These are phyloP conservation scores for Daldinia sp. DNA, from an alignment of 2,329 filamentous ascomycete genomes.

Conservation along the genomic window DNA sequence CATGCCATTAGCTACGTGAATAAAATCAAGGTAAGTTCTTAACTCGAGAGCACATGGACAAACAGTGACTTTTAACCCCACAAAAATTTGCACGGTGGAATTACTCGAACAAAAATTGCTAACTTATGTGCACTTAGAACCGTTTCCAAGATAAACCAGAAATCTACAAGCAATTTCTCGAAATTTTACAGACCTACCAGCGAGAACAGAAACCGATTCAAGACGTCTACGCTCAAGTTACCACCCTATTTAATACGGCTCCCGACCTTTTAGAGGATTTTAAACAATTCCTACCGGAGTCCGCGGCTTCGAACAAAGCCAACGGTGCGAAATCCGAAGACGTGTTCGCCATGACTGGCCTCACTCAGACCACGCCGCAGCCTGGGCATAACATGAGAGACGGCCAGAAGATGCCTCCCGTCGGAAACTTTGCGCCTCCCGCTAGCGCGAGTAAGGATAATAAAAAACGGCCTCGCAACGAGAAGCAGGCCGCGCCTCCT, in stretches of 20 bases:
- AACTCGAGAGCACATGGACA: not conserved
- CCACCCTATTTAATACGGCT: constrained; percentile 88
- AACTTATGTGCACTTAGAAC: constrained; percentile 68
- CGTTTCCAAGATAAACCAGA: constrained; percentile 96
- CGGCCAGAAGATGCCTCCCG: constrained; percentile 84
- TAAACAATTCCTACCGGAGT: constrained; percentile 97
- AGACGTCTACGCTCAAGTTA: constrained; percentile 97
- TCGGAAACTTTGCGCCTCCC: constrained; percentile 91
- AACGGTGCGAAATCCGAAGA: constrained; percentile 70
- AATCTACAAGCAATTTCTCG: constrained; percentile 98
- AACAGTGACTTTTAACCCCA: constrained; percentile 7
- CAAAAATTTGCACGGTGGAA: constrained; percentile 13
- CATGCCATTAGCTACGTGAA: constrained; percentile 99
- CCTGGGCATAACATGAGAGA: constrained; percentile 59
- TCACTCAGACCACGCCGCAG: constrained; percentile 63
- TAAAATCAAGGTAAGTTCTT: constrained; percentile 87
- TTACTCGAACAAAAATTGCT: constrained; percentile 8
- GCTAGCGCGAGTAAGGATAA: constrained; percentile 84
- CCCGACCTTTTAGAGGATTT: constrained; percentile 97
- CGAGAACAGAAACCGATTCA: constrained; percentile 98
- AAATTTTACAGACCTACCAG: constrained; percentile 98
- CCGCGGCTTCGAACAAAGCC: constrained; percentile 69
- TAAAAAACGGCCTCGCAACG: constrained; percentile 81
- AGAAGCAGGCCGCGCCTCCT: constrained; percentile 61
- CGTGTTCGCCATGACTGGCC: constrained; percentile 63